Base-by-base conservation (phyloP, 148 eudicot genomes). In the Tetragonia tetragonoides region DNA sequence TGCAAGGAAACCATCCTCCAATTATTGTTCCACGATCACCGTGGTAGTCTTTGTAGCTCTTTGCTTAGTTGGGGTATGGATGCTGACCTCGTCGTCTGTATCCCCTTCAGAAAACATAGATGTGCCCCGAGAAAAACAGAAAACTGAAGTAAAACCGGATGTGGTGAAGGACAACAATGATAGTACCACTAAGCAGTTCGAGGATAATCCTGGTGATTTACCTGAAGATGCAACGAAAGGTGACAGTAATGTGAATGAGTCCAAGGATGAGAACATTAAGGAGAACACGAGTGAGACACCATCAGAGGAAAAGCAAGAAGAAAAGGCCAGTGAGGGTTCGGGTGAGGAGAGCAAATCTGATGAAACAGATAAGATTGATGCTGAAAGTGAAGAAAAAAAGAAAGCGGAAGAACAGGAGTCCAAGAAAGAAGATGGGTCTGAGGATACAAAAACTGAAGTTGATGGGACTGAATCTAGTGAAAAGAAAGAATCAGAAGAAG, bases 41-140 rank as follows among this genome's bases (percentile, higher is more conserved):
- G 57, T 90, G 42, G 92, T 88, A 34, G 90, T 84, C 34, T 92
- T 92, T 59, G 90, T 92, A 57, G 92, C 89, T 66, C 87, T 92
- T 75, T 88, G 92, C 79, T 79, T 92, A 71, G 92, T 90, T 60
- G 97, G 97, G 61, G 87, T 92, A 70, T 92, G 97, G 97, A 92
- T 92, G 90, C 72, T 88, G 87, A 86, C 89, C 3, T 57, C 92
- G 20, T 89, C 95, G 0, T 87, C 90, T 7, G 83, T 86, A 20
- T 83, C 84, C 73, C 87, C 94, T 68, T 80, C 84, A 72, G 86
- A 84, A 75, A 89, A 78, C 47, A 54, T 81, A n/a, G 94, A 89
- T 61, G 80, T 82, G 37, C 83, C 87, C 47, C 73, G 80, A 68
- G 84, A 86, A 46, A 89, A 87, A 61, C 87, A 81, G 46, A 87